phyloP scores from a whole-genome alignment of 192 early-diverging fungal species.

The Podila verticillata region DNA sequence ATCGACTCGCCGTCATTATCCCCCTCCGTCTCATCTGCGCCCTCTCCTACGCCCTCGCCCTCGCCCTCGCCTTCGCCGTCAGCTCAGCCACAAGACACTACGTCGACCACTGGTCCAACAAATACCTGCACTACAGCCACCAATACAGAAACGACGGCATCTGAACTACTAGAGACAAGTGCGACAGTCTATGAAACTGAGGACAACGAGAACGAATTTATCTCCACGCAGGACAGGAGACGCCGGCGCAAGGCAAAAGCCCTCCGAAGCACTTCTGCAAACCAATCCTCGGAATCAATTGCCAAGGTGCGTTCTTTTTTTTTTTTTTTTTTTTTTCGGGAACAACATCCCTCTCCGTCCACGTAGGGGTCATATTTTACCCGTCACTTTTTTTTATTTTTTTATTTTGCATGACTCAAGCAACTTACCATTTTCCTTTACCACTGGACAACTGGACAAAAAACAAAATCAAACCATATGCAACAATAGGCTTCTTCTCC shows the following conservation, averaged over 20 bases:
- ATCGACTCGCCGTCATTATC: background rate
- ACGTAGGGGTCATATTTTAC: background rate
- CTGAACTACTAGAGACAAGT: background rate
- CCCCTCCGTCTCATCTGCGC: background rate
- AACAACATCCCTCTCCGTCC: background rate
- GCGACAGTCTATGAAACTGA: slow-evolving; percentile 5
- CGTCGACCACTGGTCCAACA: background rate
- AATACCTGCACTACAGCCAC: background rate
- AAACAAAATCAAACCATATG: no score
- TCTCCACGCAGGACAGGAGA: slow-evolving; percentile 34
- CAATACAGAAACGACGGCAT: background rate
- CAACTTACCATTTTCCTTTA: no score
- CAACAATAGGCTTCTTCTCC: no score
- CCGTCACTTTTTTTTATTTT: background rate
- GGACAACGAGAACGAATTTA: slow-evolving; percentile 40
- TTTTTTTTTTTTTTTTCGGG: background rate
- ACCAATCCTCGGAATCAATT: slow-evolving; percentile 24
- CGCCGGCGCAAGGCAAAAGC: slow-evolving; percentile 28
- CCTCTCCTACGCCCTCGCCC: background rate
- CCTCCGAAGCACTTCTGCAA: background rate
- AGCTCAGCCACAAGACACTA: background rate
- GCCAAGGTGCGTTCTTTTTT: slow-evolving; percentile 15
- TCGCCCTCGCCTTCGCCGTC: background rate
- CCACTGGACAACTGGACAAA: no score
- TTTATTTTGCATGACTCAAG: no score